Evolutionary conservation across 1,284 basidiomycete species (phyloP), one percentile per base, ranked within the genome.

Genomic region (Ganoderma boninense): DNA sequence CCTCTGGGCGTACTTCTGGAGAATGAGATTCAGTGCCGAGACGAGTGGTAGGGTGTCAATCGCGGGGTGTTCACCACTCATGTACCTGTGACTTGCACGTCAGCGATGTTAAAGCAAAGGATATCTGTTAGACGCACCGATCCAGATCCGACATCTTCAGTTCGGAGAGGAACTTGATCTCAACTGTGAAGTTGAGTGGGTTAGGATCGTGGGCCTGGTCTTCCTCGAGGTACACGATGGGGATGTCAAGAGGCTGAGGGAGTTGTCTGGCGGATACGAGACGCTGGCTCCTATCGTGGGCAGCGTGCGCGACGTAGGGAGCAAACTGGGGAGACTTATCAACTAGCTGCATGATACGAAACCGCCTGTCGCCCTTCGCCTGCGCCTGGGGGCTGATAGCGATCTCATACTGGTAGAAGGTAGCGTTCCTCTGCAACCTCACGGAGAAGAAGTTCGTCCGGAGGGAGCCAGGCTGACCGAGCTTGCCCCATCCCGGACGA

Each of bases 361-460:
- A 77, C 72, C 85, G 87, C 3, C 90, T 84, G 64, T 84, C 86
- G n/a, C 81, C 79, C 61, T 84, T 87, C 2, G 85, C 80, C 63
- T 86, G 83, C 0, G 84, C 84, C 63, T 81, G 85, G 0, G 92
- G 91, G 14, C 81, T 77, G 62, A 93, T 84, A 1, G 86, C 80
- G 64, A 94, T 83, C 18, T 80, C 80, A 75, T 94, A 94, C 72
- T 93, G 91, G 74, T 87, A 90, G 8, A 89, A 81, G 0, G 79
- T 76, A 0, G 74, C 64, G 0, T 83, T 82, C 65, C 86, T 85
- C 0, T 87, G 84, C 32, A 89, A 77, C 43, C 78, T 84, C 32
- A 92, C 77, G 0, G 90, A 73, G 77, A 92, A 93, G 78, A 93
- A 92, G 76, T 94, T 94, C 52, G 91, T 83, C 0, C 92, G 85